Base-by-base conservation (phyloP, 2,329 filamentous ascomycete species). In the Pestalotiopsis sp. region DNA sequence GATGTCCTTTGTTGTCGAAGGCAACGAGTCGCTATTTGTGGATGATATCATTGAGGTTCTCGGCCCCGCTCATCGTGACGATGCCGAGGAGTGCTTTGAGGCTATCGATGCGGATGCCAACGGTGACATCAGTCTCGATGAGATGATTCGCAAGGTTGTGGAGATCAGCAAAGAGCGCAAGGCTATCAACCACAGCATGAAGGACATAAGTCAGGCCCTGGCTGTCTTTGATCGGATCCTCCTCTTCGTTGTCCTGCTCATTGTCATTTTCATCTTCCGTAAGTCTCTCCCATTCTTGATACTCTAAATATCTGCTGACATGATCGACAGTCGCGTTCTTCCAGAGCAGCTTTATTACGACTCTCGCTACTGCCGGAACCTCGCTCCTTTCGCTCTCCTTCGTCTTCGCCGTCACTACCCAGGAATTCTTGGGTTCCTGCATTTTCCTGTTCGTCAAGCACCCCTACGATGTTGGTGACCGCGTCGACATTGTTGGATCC, bases 401-500 rank as follows among this genome's bases (percentile, higher is more conserved):
- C 83, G 92, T 98, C 74, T 98, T 99, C 80, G 91, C 95, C 27
- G 92, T 92, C 68, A 98, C 95, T 1, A 91, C 92, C 3, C 95
- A 98, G 81, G 96, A 99, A 81, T 92, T 99, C 72, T 89, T 99
- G n/a, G 95, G 95, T 76, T 98, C 95, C 49, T 98, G 95, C 84
- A 97, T 99, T 76, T 99, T 99, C 84, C 84, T 99, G 1, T 99
- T 99, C 76, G 94, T 98, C 84, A 99, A 99, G 85, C 96, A 99
- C 79, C 95, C 96, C 0, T 98, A 93, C 79, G 96, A 99, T 78
- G 94, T 98, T 25, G 95, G 95, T 70, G 96, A 99, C 79, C 91
- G 96, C 31, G 93, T 98, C 58, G 94, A 98, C 75, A 92, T 98
- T 72, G 83, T 79, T 66, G 85, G 85, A 17, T 79, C 81, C 9